Base-by-base conservation (phyloP, 2,329 filamentous ascomycete species). In the Colletotrichum eleusines region DNA sequence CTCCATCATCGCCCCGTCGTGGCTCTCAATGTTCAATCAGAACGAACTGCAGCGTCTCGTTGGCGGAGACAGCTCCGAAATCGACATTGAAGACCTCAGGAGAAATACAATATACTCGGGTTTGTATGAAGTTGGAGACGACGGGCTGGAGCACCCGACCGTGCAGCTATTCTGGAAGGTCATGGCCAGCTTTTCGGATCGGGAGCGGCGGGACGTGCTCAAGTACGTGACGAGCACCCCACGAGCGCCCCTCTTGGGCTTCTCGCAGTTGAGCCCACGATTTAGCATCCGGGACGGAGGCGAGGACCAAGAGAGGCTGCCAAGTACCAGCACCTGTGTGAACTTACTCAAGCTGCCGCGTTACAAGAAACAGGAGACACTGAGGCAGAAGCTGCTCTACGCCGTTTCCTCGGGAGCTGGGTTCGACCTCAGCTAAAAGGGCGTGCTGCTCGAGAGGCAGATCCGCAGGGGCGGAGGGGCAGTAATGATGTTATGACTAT, bases 11-110 rank as follows among this genome's bases (percentile, higher is more conserved):
- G 92, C 95, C 69, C 95, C 95, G 0, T 89, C 90, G 4, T 99
- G 96, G 96, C 87, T 99, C 5, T 94, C 92, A 76, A 98, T 99
- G 96, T 99, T 99, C 85, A 99, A 99, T 80, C 95, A 98, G 79
- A 90, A 90, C 3, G 96, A 99, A 80, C 87, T 99, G 5, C 96
- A 98, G 81, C 96, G 94, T 1, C 90, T 99, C 7, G 92, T 99
- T 20, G 94, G 94, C 63, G 96, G 96, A 53, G 94, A 97, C 75
- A 91, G 90, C 35, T 91, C 91, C 12, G 91, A 93, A 72, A 97
- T 99, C 69, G 92, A 98, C 76, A 87, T 99, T 44, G 89, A 92
- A 35, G 96, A 99, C 79, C 86, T 98, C 50, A 90, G 95, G 31
- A 86, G 85, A 64, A 93, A 98, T 81, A 98, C 96, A 0, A 81